Conservation (phyloP, 1,139 yeast genomes). For the Meyerozyma smithsonii region DNA sequence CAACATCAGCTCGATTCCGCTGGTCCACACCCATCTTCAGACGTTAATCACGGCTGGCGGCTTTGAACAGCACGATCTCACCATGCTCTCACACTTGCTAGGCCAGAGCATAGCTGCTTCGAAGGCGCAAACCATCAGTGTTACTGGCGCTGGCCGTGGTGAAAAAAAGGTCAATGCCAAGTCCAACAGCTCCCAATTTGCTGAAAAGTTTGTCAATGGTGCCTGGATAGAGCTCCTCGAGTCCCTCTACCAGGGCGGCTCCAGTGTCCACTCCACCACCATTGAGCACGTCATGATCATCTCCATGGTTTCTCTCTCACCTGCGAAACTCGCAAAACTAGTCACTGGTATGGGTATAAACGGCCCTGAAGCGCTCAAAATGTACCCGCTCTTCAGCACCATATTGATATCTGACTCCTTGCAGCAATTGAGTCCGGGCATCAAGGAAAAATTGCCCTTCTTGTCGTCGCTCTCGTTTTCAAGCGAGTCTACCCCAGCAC, state of each 20-base stretch:
- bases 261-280: slow-evolving; percentile 42
- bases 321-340: slow-evolving; percentile 35
- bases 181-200: slow-evolving; percentile 31
- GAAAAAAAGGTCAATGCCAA: slow-evolving; percentile 16
- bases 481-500: slow-evolving; percentile 3
- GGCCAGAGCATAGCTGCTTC: slow-evolving; percentile 24
- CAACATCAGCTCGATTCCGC: slow-evolving; percentile 40
- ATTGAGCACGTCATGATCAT: slow-evolving; percentile 49
- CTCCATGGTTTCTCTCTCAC: slow-evolving; percentile 47
- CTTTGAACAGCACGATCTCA: slow-evolving; percentile 41
- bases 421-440: slow-evolving; percentile 42
- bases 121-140: slow-evolving; percentile 9
- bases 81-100: slow-evolving; percentile 37
- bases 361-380: slow-evolving; percentile 33
- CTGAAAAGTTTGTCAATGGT: slow-evolving; percentile 48
- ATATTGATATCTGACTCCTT: slow-evolving; percentile 44
- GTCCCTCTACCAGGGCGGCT: slow-evolving; percentile 50
- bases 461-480: slow-evolving; percentile 16
- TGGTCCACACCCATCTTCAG: slow-evolving; percentile 43
- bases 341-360: slow-evolving; percentile 43
- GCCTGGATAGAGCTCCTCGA: slow-evolving; percentile 60
- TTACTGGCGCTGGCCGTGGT: slow-evolving; percentile 6
- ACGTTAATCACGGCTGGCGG: slow-evolving; percentile 39
- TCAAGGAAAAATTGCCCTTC: slow-evolving; percentile 44
- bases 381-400: slow-evolving; percentile 52